A percentile compares a stretch with the other conserved stretches of the same genome.
phyloP scores from a whole-genome alignment of 2,329 filamentous ascomycete genomes.

The Trichoderma gracile region DNA sequence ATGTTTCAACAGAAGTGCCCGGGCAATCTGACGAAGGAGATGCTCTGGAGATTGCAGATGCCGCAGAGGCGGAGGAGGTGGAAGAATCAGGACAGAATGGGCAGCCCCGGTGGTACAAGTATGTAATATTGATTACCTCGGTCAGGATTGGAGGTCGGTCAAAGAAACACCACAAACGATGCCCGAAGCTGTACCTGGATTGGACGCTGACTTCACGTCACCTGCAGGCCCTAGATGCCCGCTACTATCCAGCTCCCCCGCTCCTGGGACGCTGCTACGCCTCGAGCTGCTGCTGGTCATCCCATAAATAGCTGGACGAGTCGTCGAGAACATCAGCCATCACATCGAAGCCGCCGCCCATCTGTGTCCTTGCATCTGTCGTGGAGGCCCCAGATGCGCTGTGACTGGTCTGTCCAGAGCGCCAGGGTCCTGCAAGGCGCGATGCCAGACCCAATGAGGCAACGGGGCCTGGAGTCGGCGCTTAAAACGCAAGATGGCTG shows the following conservation, averaged over 20 bases:
- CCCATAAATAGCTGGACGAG: slow-evolving; percentile 15
- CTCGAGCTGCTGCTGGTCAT: neutral
- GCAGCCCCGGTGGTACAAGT: neutral
- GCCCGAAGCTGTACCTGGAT: neutral
- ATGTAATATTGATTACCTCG: neutral
- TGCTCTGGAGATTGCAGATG: slow-evolving; percentile 5
- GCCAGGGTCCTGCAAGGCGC: slow-evolving; percentile 6
- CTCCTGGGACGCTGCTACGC: neutral
- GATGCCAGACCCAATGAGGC: slow-evolving; percentile 27
- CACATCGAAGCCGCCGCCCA: slow-evolving; percentile 20
- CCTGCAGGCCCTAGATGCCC: neutral
- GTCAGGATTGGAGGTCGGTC: neutral
- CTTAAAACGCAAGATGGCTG: slow-evolving; percentile 29
- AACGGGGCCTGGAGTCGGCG: slow-evolving; percentile 28
- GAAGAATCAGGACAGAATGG: neutral
- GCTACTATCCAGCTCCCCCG: neutral
- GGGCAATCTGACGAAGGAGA: neutral
- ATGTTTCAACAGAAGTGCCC: slow-evolving; percentile 4
- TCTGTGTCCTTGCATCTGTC: neutral
- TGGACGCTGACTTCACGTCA: neutral
- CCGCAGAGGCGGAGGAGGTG: slow-evolving; percentile 1
- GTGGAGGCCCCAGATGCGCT: neutral
- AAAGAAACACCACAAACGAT: no score
- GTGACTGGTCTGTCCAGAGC: slow-evolving; percentile 25
- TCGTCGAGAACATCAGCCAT: neutral